Base-by-base conservation (phyloP, 2,329 filamentous ascomycete genomes). In the Madurella mycetomatis region DNA sequence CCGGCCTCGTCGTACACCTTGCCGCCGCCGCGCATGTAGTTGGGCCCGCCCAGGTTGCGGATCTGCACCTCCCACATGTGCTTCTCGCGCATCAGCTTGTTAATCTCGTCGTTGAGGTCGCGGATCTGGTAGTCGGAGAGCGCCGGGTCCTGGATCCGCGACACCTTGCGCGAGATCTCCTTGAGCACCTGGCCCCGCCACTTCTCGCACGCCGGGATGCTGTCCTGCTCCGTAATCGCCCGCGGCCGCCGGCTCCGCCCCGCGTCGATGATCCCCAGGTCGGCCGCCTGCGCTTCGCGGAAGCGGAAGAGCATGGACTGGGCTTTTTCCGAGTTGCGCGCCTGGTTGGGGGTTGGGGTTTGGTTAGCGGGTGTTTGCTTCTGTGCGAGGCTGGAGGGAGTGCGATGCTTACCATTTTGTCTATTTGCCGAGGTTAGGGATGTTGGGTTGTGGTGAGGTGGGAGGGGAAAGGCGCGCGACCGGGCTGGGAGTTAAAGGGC, bases 281-380 rank as follows among this genome's bases (percentile, higher is more conserved):
- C 92, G 61, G 91, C 90, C 62, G 92, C 92, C 82, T 97, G 94
- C 65, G 92, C 89, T 68, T 95, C 94, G 72, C 94, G 90, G 80
- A 99, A 99, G 80, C 94, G 92, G 78, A 96, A 99, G 73, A 99
- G 92, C 92, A 99, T 99, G 46, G 92, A 96, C 79, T 99, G 94
- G 67, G 94, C 92, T 74, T 97, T 99, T 81, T 97, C 92, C 44
- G 90, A 92, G 73, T 97, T 96, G 69, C 92, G 92, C 68, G 92
- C 92, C 92, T 91, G 64, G 39, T 25, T 25, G 3, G 25, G 4
- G 25, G 3, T 25, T 25, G 2, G 19, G 15, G 19, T 32, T 19
- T 37, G 31, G 50, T 8, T 18, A 17, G 48, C 56, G 40, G 42
- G 45, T 39, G 47, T 42, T 56, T 49, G 34, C 9, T 15, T 53